Base-by-base conservation (phyloP, 306 rosid species). In the Quercus dentata region DNA sequence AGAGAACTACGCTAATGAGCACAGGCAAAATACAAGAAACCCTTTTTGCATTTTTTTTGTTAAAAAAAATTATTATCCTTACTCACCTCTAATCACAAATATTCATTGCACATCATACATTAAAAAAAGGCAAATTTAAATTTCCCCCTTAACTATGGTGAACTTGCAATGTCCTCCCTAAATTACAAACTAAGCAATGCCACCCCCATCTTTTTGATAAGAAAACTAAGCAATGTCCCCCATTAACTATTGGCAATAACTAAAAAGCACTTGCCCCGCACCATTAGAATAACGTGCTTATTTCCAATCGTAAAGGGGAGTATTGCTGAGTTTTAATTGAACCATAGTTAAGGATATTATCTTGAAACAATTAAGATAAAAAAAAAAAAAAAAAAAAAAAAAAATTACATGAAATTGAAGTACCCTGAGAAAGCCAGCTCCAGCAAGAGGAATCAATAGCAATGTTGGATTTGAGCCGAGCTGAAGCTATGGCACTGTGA, bases 381-480 rank as follows among this genome's bases (percentile, higher is more conserved):
- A 17, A 25, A 17, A 3, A 5, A 80, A 1, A 23, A 17, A 3
- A 5, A 80, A 1, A 61, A 3, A 25, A 17, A 25, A 17, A 3
- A 5, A 80, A 1, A 23, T 21, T 18, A 10, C 38, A 31, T 6
- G 54, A 4, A 21, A 49, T 18, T 56, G 49, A 14, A 70, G 41
- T 74, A 94, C 99, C 96, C 87, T 76, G 94, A 88, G 98, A 95
- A 65, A 95, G 92, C 91, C 68, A 82, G 84, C 98, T 91, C 97
- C 99, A 90, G 91, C 88, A 88, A 63, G 86, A 74, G 38, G 97
- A 85, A 79, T 90, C 91, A 6, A 87, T 73, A 14, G 98, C 97
- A 38, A 93, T 93, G 77, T 79, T 88, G 76, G 99, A 92, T 71
- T 85, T 93, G 71, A 95, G 94, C 76, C 99, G 86, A 72, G 98